Conservation (phyloP, 1,139 yeast species). For the Pichiaceae sp. region DNA sequence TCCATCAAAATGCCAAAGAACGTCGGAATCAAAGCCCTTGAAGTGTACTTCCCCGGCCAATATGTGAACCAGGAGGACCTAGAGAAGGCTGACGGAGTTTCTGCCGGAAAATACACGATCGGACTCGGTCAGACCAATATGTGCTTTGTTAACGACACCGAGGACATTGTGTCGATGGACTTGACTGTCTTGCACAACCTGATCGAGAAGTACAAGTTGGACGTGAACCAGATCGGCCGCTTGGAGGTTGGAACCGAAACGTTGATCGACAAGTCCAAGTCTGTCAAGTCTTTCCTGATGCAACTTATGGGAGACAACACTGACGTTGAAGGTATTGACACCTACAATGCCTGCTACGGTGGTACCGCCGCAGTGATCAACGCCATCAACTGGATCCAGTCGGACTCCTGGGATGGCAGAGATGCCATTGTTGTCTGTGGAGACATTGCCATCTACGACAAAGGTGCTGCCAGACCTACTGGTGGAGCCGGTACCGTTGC, state of each 20-base stretch:
- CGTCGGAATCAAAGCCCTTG: slow-evolving; percentile 94
- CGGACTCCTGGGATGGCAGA: slow-evolving; percentile 97
- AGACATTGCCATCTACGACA: slow-evolving; percentile 94
- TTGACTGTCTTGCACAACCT: slow-evolving; percentile 76
- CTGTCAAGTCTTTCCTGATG: slow-evolving; percentile 93
- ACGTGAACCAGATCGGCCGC: slow-evolving; percentile 78
- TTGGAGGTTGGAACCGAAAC: slow-evolving; percentile 99
- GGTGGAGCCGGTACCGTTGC: slow-evolving; percentile 99
- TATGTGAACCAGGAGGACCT: slow-evolving; percentile 85
- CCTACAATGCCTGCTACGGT: slow-evolving; percentile 97
- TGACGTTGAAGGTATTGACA: slow-evolving; percentile 95
- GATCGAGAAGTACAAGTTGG: slow-evolving; percentile 73
- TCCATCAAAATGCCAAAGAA: slow-evolving; percentile 56
- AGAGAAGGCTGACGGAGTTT: slow-evolving; percentile 77
- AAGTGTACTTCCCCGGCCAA: slow-evolving; percentile 77
- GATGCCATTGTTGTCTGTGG: slow-evolving; percentile 96
- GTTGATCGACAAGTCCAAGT: slow-evolving; percentile 90
- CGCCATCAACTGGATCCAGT: slow-evolving; percentile 93
- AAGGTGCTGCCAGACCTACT: slow-evolving; percentile 98
- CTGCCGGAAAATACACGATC: slow-evolving; percentile 94
- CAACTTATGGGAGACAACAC: slow-evolving; percentile 84
- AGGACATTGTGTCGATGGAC: slow-evolving; percentile 89
- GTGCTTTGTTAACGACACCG: slow-evolving; percentile 96
- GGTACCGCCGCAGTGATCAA: slow-evolving; percentile 95
- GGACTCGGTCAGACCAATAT: slow-evolving; percentile 98